Percentiles rank a stretch among this genome's conserved stretches.
phyloP scores from a whole-genome alignment of 1,284 basidiomycete species.

The Moniliella sp. region DNA sequence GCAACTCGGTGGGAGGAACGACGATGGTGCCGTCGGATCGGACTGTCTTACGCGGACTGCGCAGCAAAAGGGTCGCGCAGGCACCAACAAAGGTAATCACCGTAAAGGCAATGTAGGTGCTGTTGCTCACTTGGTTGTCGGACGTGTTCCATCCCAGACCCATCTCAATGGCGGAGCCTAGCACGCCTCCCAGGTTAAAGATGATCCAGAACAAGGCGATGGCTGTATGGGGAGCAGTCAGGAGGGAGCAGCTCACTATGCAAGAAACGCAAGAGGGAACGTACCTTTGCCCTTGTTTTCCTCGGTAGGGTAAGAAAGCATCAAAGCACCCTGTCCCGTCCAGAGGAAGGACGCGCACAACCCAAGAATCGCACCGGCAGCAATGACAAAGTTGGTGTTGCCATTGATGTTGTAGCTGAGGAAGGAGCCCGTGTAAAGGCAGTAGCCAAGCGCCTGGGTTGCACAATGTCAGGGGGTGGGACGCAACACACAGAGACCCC shows the following conservation, averaged over 20 bases:
- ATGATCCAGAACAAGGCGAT: constrained; percentile 44
- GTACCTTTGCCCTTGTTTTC: constrained; percentile 47
- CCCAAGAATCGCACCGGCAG: constrained; percentile 56
- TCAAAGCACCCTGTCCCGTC: constrained; percentile 49
- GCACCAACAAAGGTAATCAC: constrained; percentile 18
- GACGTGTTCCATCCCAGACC: constrained; percentile 16
- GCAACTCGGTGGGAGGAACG: constrained; percentile 11
- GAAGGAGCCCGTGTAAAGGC: constrained; percentile 50
- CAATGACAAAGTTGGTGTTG: constrained; percentile 39
- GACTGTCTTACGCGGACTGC: constrained; percentile 12
- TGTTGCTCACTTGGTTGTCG: constrained; percentile 10
- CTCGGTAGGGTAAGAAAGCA: constrained; percentile 56
- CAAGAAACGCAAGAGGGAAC: too few relatives aligned
- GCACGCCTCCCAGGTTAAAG: constrained; percentile 50
- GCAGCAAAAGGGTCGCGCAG: constrained; percentile 7
- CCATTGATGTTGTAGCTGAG: constrained; percentile 37
- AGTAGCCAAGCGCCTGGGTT: too few relatives aligned
- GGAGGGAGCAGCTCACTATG: too few relatives aligned
- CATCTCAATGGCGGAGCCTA: constrained; percentile 48
- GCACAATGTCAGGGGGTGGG: too few relatives aligned
- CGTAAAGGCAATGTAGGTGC: constrained; percentile 15
- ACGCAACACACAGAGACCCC: too few relatives aligned
- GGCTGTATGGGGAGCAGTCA: too few relatives aligned
- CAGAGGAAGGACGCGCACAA: constrained; percentile 56
- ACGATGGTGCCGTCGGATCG: constrained; percentile 16